Evolutionary conservation across 2,329 filamentous ascomycete genomes (phyloP), one percentile per base, ranked within the genome.

Genomic region (Beauveria australis): DNA sequence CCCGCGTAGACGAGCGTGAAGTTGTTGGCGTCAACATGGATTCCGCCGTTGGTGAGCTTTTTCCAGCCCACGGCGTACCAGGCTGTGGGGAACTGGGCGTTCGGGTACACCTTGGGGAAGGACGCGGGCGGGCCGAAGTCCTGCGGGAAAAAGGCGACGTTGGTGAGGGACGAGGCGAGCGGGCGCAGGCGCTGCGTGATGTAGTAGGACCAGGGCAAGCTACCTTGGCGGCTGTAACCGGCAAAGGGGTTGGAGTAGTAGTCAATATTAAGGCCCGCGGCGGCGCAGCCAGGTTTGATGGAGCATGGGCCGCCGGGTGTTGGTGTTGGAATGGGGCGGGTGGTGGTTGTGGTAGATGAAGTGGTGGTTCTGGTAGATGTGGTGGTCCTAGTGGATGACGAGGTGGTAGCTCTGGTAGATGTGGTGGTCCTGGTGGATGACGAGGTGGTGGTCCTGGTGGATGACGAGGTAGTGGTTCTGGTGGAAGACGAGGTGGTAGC

Each of bases 1-100:
- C 66, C 66, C 0, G 62, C 26, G 49, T 67, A 67, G 0, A 67
- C 66, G 14, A 67, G 59, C 1, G 66, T 67, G 55, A 66, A 67
- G 64, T 64, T 67, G 61, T 67, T 67, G 56, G 46, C 66, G 47
- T 67, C 64, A 1, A 68, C 64, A 10, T 43, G 52, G 48, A 67
- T 63, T 1, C 65, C 64, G 30, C 64, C 64, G 3, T 62, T 61
- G 14, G 64, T 61, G 2, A 53, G 47, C 40, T 59, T 62, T 5
- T 37, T 54, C 61, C 59, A 63, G 53, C 56, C 61, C 18, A 61
- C 37, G 18, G 53, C 62, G 49, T 66, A 66, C 28, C 46, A 51
- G 2, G 55, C 55, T 12, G 9, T 18, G n/a, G 55, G 55, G 24
- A 58, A 51, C 22, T 40, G 19, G 30, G 46, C 5, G 58, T 30